Evolutionary conservation across 805 yeast genomes (phyloP).

Genomic region (Tetrapisispora iriomotensis): DNA sequence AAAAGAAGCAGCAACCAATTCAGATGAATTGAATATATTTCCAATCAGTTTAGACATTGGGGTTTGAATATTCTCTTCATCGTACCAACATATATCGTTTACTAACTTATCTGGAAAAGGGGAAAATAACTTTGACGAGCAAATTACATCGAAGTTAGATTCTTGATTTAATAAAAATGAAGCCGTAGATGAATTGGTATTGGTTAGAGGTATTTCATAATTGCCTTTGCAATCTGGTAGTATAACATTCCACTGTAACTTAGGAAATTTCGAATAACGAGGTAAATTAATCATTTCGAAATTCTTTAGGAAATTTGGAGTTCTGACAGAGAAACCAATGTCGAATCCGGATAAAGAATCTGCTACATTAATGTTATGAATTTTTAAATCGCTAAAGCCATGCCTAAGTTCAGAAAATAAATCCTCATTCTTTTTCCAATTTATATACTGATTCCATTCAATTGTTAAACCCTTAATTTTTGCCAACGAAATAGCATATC

Average conservation of each 20-base stretch:
- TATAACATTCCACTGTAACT: constrained; percentile 29
- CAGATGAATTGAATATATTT: constrained; percentile 15
- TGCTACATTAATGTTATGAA: constrained; percentile 18
- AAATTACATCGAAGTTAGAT: constrained; percentile 9
- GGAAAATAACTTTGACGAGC: constrained; percentile 2
- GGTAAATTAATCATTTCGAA: constrained; percentile 14
- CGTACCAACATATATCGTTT: constrained; percentile 23
- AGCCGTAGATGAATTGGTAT: background rate
- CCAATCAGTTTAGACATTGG: constrained; percentile 25
- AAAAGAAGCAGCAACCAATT: constrained; percentile 12
- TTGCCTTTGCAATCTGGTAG: constrained; percentile 30
- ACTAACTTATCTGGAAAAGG: constrained; percentile 20
- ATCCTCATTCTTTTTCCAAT: constrained; percentile 18
- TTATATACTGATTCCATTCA: background rate
- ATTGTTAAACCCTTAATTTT: constrained; percentile 10
- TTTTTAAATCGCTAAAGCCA: constrained; percentile 12
- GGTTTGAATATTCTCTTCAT: constrained; percentile 25
- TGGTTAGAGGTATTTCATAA: constrained; percentile 20
- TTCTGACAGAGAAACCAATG: constrained; percentile 11
- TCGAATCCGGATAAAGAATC: constrained; percentile 20
- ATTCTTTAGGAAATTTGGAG: constrained; percentile 10
- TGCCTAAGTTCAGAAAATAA: constrained; percentile 10
- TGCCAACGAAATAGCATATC: constrained; percentile 10
- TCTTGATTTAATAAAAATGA: constrained; percentile 5
- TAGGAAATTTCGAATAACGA: constrained; percentile 23